phyloP scores from a whole-genome alignment of 768 basidiomycete genomes.

The Boletus reticuloceps region DNA sequence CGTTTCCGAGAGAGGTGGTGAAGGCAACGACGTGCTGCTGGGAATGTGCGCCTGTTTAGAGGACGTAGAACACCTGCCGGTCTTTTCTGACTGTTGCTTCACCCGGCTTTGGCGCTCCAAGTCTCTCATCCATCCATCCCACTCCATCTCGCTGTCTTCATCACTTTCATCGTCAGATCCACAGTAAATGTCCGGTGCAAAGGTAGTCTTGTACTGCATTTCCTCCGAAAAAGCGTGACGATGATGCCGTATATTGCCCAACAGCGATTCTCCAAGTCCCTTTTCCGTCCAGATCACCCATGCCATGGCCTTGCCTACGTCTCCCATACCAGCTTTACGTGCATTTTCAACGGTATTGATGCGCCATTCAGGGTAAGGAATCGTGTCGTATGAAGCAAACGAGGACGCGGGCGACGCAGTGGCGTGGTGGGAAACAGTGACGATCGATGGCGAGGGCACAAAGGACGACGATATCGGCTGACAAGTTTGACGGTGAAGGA shows the following conservation, averaged over 20 bases:
- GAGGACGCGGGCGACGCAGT: slow-evolving; percentile 4
- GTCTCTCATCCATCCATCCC: slow-evolving; percentile 67
- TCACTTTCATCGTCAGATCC: slow-evolving; percentile 38
- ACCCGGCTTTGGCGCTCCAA: slow-evolving; percentile 38
- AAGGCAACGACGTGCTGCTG: slow-evolving; percentile 15
- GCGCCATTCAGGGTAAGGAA: slow-evolving; percentile 72
- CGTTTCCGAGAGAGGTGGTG: slow-evolving; percentile 27
- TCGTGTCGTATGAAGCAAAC: slow-evolving; percentile 32
- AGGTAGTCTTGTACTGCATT: slow-evolving; percentile 19
- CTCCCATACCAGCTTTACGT: slow-evolving; percentile 55
- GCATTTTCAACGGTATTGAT: slow-evolving; percentile 47
- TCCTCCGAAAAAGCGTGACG: slow-evolving; percentile 24
- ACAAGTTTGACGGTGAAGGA: slow-evolving; percentile 46
- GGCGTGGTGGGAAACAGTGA: slow-evolving; percentile 51
- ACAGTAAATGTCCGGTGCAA: slow-evolving; percentile 2
- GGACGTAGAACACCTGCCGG: not conserved
- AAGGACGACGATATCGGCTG: slow-evolving; percentile 41
- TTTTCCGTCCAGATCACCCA: slow-evolving; percentile 39
- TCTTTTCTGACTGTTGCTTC: slow-evolving; percentile 9
- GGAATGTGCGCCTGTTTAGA: not conserved
- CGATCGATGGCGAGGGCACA: slow-evolving; percentile 42
- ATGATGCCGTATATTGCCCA: slow-evolving; percentile 21
- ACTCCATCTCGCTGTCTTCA: slow-evolving; percentile 56
- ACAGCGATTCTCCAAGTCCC: slow-evolving; percentile 13
- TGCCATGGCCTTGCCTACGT: slow-evolving; percentile 54